Percentiles rank a stretch among this genome's conserved stretches.
Conservation (phyloP, 2,329 filamentous ascomycete genomes). For the Tolypocladium endophyticum region DNA sequence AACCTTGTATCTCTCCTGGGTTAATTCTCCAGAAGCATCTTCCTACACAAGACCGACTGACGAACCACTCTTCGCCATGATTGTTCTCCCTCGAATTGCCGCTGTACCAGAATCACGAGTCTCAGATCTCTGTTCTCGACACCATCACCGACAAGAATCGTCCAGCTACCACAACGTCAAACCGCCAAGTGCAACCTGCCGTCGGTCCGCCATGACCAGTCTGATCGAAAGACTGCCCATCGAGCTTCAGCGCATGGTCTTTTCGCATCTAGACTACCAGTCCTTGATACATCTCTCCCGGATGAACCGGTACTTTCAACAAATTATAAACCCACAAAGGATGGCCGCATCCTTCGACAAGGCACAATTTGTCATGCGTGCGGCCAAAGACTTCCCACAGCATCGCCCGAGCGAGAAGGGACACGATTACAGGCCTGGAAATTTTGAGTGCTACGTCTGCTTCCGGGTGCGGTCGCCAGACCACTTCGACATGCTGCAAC, state of each 20-base stretch:
- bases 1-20: background rate
- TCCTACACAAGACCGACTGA: background rate
- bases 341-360: slow-evolving; percentile 26
- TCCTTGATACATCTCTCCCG: slow-evolving; percentile 28
- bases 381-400: slow-evolving; percentile 28
- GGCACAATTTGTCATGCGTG: slow-evolving; percentile 28
- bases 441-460: slow-evolving; percentile 31
- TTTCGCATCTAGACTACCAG: slow-evolving; percentile 26
- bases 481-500: slow-evolving; percentile 26
- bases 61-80: slow-evolving; percentile 12
- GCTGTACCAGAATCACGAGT: slow-evolving; percentile 9
- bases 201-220: slow-evolving; percentile 9
- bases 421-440: slow-evolving; percentile 26
- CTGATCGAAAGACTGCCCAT: slow-evolving; percentile 21
- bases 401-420: slow-evolving; percentile 27
- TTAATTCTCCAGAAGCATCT: background rate
- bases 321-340: slow-evolving; percentile 18
- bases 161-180: background rate
- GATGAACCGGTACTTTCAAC: slow-evolving; percentile 23
- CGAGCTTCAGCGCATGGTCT: slow-evolving; percentile 22
- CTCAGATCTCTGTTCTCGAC: slow-evolving; percentile 2
- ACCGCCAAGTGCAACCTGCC: background rate
- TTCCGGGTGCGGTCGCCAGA: slow-evolving; percentile 27
- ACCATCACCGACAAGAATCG: background rate
- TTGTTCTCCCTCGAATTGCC: slow-evolving; percentile 15